phyloP scores from a whole-genome alignment of 306 rosid genomes.

The Vigna trinervia region DNA sequence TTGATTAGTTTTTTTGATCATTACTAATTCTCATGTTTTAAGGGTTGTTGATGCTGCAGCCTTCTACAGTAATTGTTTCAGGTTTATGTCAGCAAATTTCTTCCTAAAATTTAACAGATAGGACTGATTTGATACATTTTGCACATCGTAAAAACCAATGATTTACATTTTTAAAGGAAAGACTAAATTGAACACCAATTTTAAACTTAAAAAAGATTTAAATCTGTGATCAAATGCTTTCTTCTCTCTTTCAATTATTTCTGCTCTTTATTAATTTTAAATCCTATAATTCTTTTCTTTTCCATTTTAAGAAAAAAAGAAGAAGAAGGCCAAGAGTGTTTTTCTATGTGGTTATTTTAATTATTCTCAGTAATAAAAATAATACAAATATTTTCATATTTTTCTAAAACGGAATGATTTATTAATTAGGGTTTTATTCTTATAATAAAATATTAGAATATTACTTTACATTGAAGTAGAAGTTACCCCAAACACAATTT shows the following conservation, averaged over 20 bases:
- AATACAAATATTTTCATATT: not conserved
- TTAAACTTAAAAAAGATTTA: no score
- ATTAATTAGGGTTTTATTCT: not conserved
- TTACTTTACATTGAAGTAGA: not conserved
- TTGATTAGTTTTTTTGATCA: no score
- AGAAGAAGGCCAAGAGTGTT: not conserved
- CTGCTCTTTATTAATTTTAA: not conserved
- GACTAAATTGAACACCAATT: no score
- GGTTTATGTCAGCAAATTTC: no score
- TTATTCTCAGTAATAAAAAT: not conserved
- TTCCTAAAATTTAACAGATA: no score
- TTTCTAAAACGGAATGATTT: not conserved
- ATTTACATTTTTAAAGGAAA: no score
- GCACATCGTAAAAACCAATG: no score
- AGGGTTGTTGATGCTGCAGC: no score
- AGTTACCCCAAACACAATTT: not conserved
- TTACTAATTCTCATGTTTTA: no score
- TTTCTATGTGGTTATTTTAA: not conserved
- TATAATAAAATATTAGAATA: not conserved
- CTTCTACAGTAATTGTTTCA: no score
- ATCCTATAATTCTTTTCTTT: not conserved
- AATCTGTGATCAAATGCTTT: no score
- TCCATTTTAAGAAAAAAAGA: not conserved
- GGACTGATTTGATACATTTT: no score
- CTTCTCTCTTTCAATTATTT: not conserved